phyloP scores from a whole-genome alignment of 345 rosid genomes.

The Psidium guajava region DNA sequence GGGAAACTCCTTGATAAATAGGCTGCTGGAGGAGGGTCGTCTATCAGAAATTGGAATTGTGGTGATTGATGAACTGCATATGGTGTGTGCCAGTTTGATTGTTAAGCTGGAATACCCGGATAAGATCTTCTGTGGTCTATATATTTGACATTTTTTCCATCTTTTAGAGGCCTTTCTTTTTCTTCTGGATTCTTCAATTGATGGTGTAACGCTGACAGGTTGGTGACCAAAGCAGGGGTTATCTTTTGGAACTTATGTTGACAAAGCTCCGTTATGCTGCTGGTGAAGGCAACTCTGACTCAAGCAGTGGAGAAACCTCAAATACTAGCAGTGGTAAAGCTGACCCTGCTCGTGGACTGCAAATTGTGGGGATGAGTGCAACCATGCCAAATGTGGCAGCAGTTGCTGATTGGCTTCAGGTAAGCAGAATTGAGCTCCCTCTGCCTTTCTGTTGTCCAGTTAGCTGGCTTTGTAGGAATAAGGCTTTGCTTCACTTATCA shows the following conservation, averaged over 20 bases:
- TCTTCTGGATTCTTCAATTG: not conserved
- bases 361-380: constrained; percentile 99
- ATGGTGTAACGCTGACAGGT: constrained; percentile 39
- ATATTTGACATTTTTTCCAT: not conserved
- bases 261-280: constrained; percentile 97
- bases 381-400: constrained; percentile 98
- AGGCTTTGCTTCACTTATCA: not conserved
- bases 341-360: constrained; percentile 77
- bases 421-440: constrained; percentile 9
- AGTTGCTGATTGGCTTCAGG: constrained; percentile 98
- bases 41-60: constrained; percentile 87
- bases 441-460: not conserved
- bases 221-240: constrained; percentile 92
- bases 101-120: not conserved
- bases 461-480: not conserved
- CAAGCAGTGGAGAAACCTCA: constrained; percentile 81
- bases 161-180: not conserved
- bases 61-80: constrained; percentile 96
- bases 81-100: constrained; percentile 37
- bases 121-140: not conserved
- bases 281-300: constrained; percentile 78
- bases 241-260: constrained; percentile 89
- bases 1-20: constrained; percentile 82
- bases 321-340: constrained; percentile 70
- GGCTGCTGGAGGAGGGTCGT: constrained; percentile 92